Evolutionary conservation across 495 filamentous ascomycete species (phyloP).

Genomic region (Glutinoglossum americanum): DNA sequence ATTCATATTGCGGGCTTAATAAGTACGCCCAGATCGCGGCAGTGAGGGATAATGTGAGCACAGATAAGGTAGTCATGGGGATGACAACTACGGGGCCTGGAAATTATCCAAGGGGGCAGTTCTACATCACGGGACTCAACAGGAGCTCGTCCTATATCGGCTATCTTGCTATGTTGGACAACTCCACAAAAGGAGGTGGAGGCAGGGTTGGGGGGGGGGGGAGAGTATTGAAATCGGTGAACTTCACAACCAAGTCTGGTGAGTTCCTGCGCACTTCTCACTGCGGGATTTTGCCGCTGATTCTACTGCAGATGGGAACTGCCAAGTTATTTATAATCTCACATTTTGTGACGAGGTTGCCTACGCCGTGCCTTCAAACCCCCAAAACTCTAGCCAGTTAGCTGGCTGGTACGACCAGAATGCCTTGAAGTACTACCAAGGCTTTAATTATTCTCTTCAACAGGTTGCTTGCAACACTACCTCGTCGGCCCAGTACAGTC

Average conservation of each 20-base stretch:
- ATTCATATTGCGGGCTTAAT: constrained; percentile 53
- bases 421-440: constrained; percentile 19
- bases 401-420: constrained; percentile 26
- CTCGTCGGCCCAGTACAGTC: constrained; percentile 50
- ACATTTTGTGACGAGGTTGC: constrained; percentile 67
- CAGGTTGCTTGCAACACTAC: constrained; percentile 70
- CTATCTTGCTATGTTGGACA: constrained; percentile 42
- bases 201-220: constrained; percentile 44
- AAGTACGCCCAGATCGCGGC: constrained; percentile 34
- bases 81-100: constrained; percentile 44
- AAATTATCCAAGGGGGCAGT: constrained; percentile 57
- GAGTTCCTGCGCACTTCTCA: constrained; percentile 13
- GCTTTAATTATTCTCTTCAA: constrained; percentile 60
- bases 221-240: constrained; percentile 40
- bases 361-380: constrained; percentile 75
- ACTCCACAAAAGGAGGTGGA: constrained; percentile 25
- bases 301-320: constrained; percentile 36
- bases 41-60: constrained; percentile 17
- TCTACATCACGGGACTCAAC: constrained; percentile 58
- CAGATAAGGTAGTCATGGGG: constrained; percentile 28
- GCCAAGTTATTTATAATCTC: constrained; percentile 64
- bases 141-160: constrained; percentile 44
- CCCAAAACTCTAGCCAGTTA: constrained; percentile 21
- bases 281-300: background rate
- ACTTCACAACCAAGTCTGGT: constrained; percentile 62